A percentile compares a stretch with the other conserved stretches of the same genome.
These are phyloP conservation scores for Lotus japonicus DNA, from an alignment of 306 rosid species.

Conservation along the genomic window DNA sequence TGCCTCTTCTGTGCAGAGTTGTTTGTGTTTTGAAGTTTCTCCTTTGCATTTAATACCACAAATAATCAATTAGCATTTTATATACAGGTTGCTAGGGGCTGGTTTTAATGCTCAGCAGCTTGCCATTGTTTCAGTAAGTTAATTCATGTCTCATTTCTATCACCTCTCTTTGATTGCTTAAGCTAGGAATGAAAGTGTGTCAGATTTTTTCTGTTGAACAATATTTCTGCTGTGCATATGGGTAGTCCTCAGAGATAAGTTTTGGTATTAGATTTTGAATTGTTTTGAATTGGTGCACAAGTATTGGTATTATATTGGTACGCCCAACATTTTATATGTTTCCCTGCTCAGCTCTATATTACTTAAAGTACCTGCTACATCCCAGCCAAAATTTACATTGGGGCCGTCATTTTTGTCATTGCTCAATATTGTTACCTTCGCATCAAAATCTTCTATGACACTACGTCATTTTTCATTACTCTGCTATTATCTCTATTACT, in stretches of 20 bases:
- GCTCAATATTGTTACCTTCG: background rate
- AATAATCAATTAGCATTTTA: slow-evolving; percentile 1
- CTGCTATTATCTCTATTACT: background rate
- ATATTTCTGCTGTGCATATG: background rate
- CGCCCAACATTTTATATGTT: background rate
- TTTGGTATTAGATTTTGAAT: background rate
- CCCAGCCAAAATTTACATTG: background rate
- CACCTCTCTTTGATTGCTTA: background rate
- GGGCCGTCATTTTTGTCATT: background rate
- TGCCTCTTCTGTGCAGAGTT: background rate
- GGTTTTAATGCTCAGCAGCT: slow-evolving; percentile 77
- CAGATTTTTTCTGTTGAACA: background rate
- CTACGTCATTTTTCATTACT: slow-evolving; percentile 9
- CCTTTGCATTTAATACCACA: background rate
- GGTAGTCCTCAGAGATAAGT: background rate
- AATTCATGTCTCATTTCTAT: slow-evolving; percentile 14
- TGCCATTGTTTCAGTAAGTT: slow-evolving; percentile 73
- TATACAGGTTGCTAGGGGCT: slow-evolving; percentile 64
- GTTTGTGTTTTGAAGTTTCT: background rate
- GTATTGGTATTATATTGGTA: too few relatives aligned
- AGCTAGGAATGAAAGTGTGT: background rate
- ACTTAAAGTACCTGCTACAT: background rate
- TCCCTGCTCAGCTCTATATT: background rate
- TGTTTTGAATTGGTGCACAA: too few relatives aligned
- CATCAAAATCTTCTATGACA: background rate